Evolutionary conservation across 495 filamentous ascomycete genomes (phyloP).

Genomic region (Neurospora hispaniola): DNA sequence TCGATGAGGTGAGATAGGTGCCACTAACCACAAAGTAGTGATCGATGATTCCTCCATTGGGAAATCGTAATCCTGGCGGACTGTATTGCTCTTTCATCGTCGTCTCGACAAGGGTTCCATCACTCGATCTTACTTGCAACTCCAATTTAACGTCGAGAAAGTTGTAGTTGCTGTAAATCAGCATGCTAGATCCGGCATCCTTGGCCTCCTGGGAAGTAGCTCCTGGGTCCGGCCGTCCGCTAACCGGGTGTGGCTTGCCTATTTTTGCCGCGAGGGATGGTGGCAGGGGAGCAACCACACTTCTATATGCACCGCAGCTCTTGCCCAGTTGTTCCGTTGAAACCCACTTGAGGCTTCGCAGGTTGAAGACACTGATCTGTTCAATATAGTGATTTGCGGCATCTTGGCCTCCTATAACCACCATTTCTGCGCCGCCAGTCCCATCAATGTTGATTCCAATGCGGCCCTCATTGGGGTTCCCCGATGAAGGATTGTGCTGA

Average conservation of each 20-base stretch:
- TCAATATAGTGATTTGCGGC: slow-evolving; percentile 98
- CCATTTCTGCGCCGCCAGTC: slow-evolving; percentile 88
- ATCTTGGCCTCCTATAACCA: slow-evolving; percentile 93
- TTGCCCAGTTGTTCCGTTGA: slow-evolving; percentile 73
- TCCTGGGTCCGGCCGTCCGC: slow-evolving; percentile 20
- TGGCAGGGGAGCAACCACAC: slow-evolving; percentile 78
- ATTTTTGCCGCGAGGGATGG: slow-evolving; percentile 56
- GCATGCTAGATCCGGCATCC: slow-evolving; percentile 69
- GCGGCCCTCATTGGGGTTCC: slow-evolving; percentile 70
- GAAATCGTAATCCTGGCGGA: slow-evolving; percentile 86
- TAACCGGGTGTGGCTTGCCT: slow-evolving; percentile 38
- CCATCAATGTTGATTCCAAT: slow-evolving; percentile 85
- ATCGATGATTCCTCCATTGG: slow-evolving; percentile 87
- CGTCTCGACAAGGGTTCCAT: slow-evolving; percentile 78
- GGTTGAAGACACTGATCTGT: slow-evolving; percentile 94
- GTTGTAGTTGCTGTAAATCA: slow-evolving; percentile 99
- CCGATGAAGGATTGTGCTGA: slow-evolving; percentile 72
- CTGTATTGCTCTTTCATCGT: slow-evolving; percentile 79
- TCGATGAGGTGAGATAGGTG: slow-evolving; percentile 92
- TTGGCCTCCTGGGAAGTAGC: slow-evolving; percentile 37
- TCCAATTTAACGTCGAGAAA: slow-evolving; percentile 95
- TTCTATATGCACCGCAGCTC: slow-evolving; percentile 91
- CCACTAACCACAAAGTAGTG: slow-evolving; percentile 95
- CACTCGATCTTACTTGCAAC: slow-evolving; percentile 73
- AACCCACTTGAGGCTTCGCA: slow-evolving; percentile 93